Base-by-base conservation (phyloP, 306 rosid species). In the Nissolia schottii region DNA sequence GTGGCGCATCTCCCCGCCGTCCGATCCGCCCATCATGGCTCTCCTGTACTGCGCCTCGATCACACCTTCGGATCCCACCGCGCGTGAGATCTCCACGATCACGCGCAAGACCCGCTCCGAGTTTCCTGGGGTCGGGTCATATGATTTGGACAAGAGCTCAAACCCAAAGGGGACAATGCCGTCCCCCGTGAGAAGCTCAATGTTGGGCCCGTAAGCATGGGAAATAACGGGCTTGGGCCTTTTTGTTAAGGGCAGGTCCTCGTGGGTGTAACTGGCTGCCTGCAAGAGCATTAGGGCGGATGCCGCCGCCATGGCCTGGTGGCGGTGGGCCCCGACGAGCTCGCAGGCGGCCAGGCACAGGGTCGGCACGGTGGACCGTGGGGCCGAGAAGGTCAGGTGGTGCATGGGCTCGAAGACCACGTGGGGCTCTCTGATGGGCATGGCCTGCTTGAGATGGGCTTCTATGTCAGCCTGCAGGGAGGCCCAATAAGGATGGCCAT, bases 341-440 rank as follows among this genome's bases (percentile, higher is more conserved):
- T 88, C 97, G 32, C 95, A 88, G 0, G 97, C 84, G 0, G 87
- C 95, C 7, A 91, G 49, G 45, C 97, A 91, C 3, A 91, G 23
- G 2, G 87, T 79, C 1, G 97, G 89, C 1, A 84, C 92, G 10
- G 90, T 67, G 79, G 81, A 82, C 8, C n/a, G 38, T 0, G 97
- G 90, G 8, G 90, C 74, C 0, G 81, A 15, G 28, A 81, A 83
- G 28, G 32, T 25, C 16, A 88, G 64, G 25, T 80, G 84, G 67
- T 48, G 78, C 97, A 88, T 78, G 75, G 97, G 95, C 85, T 85
- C 84, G 11, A 72, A 86, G 8, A 91, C 92, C 5, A 71, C 73
- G 37, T 56, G 79, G 0, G 97, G 97, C 3, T 85, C 82, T 80
- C 80, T 83, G 5, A 74, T 28, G 19, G 86, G 85, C 34, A 91